Conservation (phyloP, 257 asterid species). For the Pogostemon cablin region DNA sequence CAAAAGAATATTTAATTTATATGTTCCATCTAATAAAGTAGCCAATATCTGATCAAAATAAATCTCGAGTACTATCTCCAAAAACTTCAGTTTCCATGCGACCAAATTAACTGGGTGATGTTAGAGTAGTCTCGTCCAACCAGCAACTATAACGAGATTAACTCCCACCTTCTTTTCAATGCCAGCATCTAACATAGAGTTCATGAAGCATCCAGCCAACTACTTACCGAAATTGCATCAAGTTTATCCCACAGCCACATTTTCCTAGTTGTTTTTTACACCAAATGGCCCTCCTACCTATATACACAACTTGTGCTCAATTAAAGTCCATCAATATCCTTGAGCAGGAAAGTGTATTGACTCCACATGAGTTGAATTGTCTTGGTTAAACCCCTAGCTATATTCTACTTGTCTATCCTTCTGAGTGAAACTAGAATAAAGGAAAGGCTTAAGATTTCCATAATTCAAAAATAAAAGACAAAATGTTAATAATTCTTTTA, state of each 20-base stretch:
- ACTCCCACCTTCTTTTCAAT: background rate
- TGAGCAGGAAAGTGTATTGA: background rate
- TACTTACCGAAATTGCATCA: background rate
- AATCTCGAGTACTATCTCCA: background rate
- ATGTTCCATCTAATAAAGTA: background rate
- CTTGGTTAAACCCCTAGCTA: background rate
- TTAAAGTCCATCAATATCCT: background rate
- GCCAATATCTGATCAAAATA: constrained; percentile 9
- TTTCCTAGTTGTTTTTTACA: background rate
- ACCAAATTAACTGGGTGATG: background rate
- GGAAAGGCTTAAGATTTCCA: constrained; percentile 2
- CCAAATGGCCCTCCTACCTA: background rate
- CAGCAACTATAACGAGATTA: background rate
- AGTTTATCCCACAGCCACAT: background rate
- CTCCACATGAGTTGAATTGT: background rate
- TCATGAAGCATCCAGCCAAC: background rate
- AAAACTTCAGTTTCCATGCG: constrained; percentile 20
- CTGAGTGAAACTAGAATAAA: background rate
- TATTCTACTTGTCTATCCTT: background rate
- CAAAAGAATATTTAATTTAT: background rate
- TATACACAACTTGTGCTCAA: background rate
- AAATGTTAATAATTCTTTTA: background rate
- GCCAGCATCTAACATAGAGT: background rate
- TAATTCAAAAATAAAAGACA: background rate
- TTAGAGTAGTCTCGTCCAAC: background rate